A percentile compares a stretch with the other conserved stretches of the same genome.
These are phyloP conservation scores for Eimeria acervulina DNA, from an alignment of 169 alveolate genomes.

Conservation along the genomic window DNA sequence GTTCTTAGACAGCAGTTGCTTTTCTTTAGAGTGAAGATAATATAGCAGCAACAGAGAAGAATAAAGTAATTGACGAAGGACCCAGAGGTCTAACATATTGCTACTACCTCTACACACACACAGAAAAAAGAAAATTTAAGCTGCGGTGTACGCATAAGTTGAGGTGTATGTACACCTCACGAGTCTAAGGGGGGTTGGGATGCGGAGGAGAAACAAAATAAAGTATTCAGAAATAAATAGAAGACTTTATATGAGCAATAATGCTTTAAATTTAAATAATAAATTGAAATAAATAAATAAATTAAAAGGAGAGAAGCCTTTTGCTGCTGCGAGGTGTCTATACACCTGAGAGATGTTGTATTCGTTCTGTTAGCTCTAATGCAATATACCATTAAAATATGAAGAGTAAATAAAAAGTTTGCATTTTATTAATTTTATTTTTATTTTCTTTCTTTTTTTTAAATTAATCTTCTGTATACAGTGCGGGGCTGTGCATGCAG, in stretches of 20 bases:
- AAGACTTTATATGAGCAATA: not conserved
- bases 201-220: not conserved
- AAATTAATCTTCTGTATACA: not conserved
- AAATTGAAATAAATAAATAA: not conserved
- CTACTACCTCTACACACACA: not conserved
- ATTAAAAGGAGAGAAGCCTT: not conserved
- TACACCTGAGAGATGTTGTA: no score
- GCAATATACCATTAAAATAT: not conserved
- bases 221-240: not conserved
- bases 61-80: not conserved
- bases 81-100: not conserved
- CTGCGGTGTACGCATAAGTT: not conserved
- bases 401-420: not conserved
- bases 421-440: not conserved
- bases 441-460: not conserved
- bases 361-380: not conserved
- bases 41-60: no score
- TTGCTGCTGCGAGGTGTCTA: not conserved
- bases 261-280: not conserved
- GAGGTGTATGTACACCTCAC: slow-evolving; percentile 24
- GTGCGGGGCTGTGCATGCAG: not conserved
- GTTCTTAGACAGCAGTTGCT: no score
- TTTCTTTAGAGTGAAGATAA: no score
- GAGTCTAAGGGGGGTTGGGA: not conserved
- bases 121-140: not conserved